A percentile compares a stretch with the other conserved stretches of the same genome.
Evolutionary conservation across 2,329 filamentous ascomycete genomes (phyloP).

Genomic region (Colletotrichum coccodes): DNA sequence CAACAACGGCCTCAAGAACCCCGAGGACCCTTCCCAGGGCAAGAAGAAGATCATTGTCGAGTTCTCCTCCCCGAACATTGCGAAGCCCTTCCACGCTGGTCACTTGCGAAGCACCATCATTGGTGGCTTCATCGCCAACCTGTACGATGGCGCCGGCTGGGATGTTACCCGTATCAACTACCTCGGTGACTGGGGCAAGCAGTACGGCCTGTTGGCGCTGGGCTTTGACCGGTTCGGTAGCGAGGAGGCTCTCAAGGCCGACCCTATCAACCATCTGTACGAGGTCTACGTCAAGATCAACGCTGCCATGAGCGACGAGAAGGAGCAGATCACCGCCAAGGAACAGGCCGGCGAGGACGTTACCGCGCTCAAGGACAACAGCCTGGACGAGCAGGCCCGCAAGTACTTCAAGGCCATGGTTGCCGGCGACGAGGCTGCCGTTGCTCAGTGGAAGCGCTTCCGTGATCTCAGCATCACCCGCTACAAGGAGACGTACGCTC

Average conservation of each 20-base stretch:
- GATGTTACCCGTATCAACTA: constrained; percentile 81
- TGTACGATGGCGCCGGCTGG: constrained; percentile 78
- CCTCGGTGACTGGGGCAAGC: constrained; percentile 84
- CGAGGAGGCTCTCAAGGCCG: constrained; percentile 75
- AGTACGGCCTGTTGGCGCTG: constrained; percentile 77
- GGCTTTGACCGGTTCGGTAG: constrained; percentile 81
- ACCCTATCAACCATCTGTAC: constrained; percentile 85
- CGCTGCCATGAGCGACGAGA: constrained; percentile 72
- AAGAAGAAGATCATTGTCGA: constrained; percentile 79
- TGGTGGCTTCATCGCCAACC: constrained; percentile 78
- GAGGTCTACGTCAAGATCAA: constrained; percentile 86
- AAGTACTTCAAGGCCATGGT: constrained; percentile 78
- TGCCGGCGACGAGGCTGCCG: constrained; percentile 69
- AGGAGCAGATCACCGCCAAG: constrained; percentile 69
- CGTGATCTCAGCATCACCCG: constrained; percentile 73
- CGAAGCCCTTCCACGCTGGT: constrained; percentile 84
- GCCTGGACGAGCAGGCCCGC: constrained; percentile 79
- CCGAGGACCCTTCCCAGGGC: constrained; percentile 66
- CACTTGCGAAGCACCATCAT: constrained; percentile 84
- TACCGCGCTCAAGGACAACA: constrained; percentile 59
- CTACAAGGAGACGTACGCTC: constrained; percentile 75
- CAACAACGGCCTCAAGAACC: constrained; percentile 69
- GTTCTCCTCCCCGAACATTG: constrained; percentile 88
- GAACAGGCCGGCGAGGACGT: constrained; percentile 64
- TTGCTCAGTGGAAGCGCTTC: constrained; percentile 73